A percentile compares a stretch with the other conserved stretches of the same genome.
Evolutionary conservation across 2,329 filamentous ascomycete species (phyloP).

Genomic region (Exophiala lecanii-corni): DNA sequence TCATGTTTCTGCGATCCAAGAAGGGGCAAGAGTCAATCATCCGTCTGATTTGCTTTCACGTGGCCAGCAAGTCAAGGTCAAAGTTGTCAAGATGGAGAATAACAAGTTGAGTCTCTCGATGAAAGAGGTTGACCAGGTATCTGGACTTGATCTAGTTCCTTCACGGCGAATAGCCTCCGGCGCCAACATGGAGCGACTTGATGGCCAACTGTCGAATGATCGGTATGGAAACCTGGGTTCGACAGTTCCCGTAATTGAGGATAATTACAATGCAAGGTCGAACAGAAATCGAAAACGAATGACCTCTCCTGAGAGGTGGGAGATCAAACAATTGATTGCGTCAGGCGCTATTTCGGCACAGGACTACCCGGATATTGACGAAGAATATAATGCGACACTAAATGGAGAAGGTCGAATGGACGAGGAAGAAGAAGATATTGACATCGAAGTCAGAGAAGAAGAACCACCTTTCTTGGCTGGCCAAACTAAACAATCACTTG

Average conservation of each 20-base stretch:
- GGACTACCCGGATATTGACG: slow-evolving; percentile 90
- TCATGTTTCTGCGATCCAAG: slow-evolving; percentile 82
- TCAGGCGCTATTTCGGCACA: slow-evolving; percentile 89
- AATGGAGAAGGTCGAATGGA: slow-evolving; percentile 85
- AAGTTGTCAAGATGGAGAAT: slow-evolving; percentile 81
- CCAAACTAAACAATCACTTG: slow-evolving; percentile 92
- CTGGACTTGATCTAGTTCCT: slow-evolving; percentile 76
- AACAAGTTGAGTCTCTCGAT: slow-evolving; percentile 81
- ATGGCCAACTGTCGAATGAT: slow-evolving; percentile 57
- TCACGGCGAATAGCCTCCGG: slow-evolving; percentile 76
- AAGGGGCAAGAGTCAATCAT: slow-evolving; percentile 82
- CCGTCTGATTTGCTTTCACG: slow-evolving; percentile 79
- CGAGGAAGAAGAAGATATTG: slow-evolving; percentile 75
- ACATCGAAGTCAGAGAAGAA: slow-evolving; percentile 94
- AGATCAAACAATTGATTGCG: slow-evolving; percentile 92
- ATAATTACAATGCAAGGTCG: slow-evolving; percentile 50
- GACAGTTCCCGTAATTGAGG: slow-evolving; percentile 61
- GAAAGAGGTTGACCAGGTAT: slow-evolving; percentile 93
- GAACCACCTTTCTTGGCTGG: slow-evolving; percentile 94
- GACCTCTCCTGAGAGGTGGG: slow-evolving; percentile 96
- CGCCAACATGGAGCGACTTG: slow-evolving; percentile 80
- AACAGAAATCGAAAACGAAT: slow-evolving; percentile 76
- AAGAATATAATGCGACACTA: slow-evolving; percentile 85
- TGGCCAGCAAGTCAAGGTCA: slow-evolving; percentile 85
- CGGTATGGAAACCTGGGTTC: slow-evolving; percentile 51